Evolutionary conservation across 2,329 filamentous ascomycete species (phyloP).

Genomic region (Fusarium sp.): DNA sequence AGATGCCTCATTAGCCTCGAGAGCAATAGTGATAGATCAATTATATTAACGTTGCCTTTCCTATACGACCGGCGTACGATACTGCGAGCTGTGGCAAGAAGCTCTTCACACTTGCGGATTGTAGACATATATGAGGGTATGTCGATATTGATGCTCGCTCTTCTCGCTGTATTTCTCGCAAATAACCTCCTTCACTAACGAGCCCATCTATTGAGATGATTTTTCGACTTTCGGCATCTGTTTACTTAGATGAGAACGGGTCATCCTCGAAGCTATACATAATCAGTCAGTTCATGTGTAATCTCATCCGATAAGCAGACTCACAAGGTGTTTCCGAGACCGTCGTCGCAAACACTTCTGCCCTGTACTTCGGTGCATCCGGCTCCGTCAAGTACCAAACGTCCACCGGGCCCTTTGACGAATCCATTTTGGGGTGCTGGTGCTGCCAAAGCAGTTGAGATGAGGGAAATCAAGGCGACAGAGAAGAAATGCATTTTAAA

Average conservation of each 20-base stretch:
- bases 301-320: not conserved
- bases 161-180: too few relatives aligned
- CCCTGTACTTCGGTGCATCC: slow-evolving; percentile 15
- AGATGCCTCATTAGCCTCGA: too few relatives aligned
- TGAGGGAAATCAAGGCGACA: not conserved
- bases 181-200: too few relatives aligned
- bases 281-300: not conserved
- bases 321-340: slow-evolving; percentile 31
- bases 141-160: too few relatives aligned
- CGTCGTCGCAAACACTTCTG: slow-evolving; percentile 25
- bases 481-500: slow-evolving; percentile 7
- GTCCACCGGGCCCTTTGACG: slow-evolving; percentile 18
- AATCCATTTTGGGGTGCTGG: not conserved
- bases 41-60: not conserved
- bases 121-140: too few relatives aligned
- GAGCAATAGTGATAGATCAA: not conserved
- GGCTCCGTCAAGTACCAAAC: slow-evolving; percentile 12
- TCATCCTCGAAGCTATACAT: slow-evolving; percentile 13
- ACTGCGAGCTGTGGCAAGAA: too few relatives aligned
- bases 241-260: slow-evolving; percentile 3
- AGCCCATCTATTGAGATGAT: too few relatives aligned
- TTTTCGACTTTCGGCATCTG: too few relatives aligned
- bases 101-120: too few relatives aligned
- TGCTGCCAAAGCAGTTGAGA: not conserved
- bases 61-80: not conserved